Evolutionary conservation across 23 red algal species (phyloP), one percentile per base, ranked within the genome.

Genomic region (Gracilaria gracilis): DNA sequence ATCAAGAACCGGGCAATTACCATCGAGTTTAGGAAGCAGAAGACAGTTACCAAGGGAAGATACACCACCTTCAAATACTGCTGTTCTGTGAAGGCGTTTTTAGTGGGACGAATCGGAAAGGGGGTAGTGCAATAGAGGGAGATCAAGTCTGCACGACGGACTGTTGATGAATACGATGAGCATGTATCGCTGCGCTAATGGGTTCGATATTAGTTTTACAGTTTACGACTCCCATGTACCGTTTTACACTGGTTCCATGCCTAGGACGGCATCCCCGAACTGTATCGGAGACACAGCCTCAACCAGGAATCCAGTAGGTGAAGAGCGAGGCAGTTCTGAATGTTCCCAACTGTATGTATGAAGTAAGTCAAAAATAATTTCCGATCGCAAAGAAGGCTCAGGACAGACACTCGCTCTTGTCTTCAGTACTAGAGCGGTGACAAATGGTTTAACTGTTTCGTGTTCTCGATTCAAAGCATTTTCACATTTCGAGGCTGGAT

Each of bases 401-500:
- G 29, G 64, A 28, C 37, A 32, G 17, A 55, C 16, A 11, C 21
- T 62, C 2, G 23, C 59, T 4, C 13, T 62, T 62, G 24, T 24
- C 23, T 62, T 62, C 59, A 0, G 2, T 5, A 62, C 6, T 9
- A 29, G 2, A 19, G 9, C 16, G 19, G 16, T 55, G 51, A 9
- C 16, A 19, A 55, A 20, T 55, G 11, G 9, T 48, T 55, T 55
- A 15, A 55, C 51, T 55, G 51, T 20, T 17, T 20, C 51, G 44
- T 48, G 7, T 5, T 48, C 44, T 48, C 11, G 1, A 32, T 67
- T 11, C 4, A 46, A 46, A 46, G 42, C 42, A 46, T 67, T 67
- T 36, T 33, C 62, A 67, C 62, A 67, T 79, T 75, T 93, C 46
- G 13, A 93, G 51, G 57, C 86, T 85, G 12, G 72, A 55, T 49